Evolutionary conservation across 345 rosid species (phyloP).

Genomic region (Camelina hispida): DNA sequence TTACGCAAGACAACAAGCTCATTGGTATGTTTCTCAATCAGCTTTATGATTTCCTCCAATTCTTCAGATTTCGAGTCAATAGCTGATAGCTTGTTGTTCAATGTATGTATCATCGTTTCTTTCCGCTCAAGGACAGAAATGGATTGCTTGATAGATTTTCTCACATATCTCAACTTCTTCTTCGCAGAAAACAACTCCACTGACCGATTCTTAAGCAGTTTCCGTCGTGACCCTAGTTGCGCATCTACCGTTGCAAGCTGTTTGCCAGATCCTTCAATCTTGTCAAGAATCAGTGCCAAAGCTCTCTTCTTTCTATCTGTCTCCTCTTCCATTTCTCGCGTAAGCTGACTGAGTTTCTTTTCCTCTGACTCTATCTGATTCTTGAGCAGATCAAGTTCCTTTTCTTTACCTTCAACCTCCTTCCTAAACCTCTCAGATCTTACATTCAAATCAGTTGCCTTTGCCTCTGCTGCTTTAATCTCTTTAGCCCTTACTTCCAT

Average conservation of each 20-base stretch:
- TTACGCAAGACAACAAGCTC: conserved; percentile 14
- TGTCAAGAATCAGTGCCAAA: conserved; percentile 3
- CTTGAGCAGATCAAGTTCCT: conserved; percentile 19
- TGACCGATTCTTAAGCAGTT: neutral
- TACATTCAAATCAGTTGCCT: neutral
- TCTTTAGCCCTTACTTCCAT: conserved; percentile 18
- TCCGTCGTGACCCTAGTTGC: conserved; percentile 8
- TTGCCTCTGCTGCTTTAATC: conserved; percentile 18
- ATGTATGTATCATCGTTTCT: neutral
- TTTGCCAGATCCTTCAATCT: conserved; percentile 6
- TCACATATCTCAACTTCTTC: conserved; percentile 4
- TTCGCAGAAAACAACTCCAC: conserved; percentile 3
- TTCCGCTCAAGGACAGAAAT: conserved; percentile 14
- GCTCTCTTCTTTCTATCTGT: neutral
- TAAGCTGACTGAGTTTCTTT: conserved; percentile 11
- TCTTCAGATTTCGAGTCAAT: conserved; percentile 27
- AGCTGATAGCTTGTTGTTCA: neutral
- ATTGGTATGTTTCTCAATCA: conserved; percentile 18
- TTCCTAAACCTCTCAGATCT: conserved; percentile 16
- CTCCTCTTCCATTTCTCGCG: conserved; percentile 15
- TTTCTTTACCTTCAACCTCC: conserved; percentile 24
- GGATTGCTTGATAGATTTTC: conserved; percentile 15
- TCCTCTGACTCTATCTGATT: conserved; percentile 25
- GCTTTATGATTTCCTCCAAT: conserved; percentile 17
- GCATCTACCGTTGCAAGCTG: conserved; percentile 14